A percentile compares a stretch with the other conserved stretches of the same genome.
Conservation (phyloP, 1,284 basidiomycete species). For the Amylostereum chailletii region DNA sequence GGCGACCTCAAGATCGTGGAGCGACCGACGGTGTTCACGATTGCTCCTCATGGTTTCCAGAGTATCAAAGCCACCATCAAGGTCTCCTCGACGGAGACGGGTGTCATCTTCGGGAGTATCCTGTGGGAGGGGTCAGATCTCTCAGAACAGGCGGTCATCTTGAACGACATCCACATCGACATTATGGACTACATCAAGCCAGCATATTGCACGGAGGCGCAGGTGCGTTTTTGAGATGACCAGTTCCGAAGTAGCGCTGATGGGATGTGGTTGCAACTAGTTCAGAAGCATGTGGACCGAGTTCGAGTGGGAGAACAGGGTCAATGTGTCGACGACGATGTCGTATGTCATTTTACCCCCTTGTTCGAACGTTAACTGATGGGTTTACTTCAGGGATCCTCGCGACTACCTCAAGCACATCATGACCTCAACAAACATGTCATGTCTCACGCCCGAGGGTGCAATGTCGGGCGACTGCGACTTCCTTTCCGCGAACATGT, state of each 20-base stretch:
- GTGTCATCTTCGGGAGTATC: conserved; percentile 97
- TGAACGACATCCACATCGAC: conserved; percentile 98
- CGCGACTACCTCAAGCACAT: conserved; percentile 84
- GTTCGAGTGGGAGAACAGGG: conserved; percentile 98
- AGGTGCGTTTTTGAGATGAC: conserved; percentile 44
- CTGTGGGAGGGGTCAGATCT: conserved; percentile 92
- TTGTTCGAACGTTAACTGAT: conserved; percentile 4
- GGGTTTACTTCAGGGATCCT: conserved; percentile 44
- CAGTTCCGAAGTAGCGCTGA: conserved; percentile 1
- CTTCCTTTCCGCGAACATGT: conserved; percentile 91
- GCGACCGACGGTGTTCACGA: conserved; percentile 85
- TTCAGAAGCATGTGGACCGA: conserved; percentile 98
- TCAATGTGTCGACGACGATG: conserved; percentile 82
- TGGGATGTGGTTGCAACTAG: conserved; percentile 27
- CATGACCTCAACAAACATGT: conserved; percentile 93
- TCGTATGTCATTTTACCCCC: conserved; percentile 37
- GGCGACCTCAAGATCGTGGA: conserved; percentile 98
- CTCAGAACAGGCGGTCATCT: conserved; percentile 81
- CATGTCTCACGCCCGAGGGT: conserved; percentile 90
- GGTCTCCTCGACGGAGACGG: conserved; percentile 94
- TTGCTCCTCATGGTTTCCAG: conserved; percentile 96
- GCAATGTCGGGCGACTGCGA: conserved; percentile 88
- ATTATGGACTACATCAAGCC: conserved; percentile 99
- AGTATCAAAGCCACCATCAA: conserved; percentile 99
- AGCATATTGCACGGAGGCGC: conserved; percentile 90